Conservation (phyloP, 805 yeast genomes). For the Candida alai region DNA sequence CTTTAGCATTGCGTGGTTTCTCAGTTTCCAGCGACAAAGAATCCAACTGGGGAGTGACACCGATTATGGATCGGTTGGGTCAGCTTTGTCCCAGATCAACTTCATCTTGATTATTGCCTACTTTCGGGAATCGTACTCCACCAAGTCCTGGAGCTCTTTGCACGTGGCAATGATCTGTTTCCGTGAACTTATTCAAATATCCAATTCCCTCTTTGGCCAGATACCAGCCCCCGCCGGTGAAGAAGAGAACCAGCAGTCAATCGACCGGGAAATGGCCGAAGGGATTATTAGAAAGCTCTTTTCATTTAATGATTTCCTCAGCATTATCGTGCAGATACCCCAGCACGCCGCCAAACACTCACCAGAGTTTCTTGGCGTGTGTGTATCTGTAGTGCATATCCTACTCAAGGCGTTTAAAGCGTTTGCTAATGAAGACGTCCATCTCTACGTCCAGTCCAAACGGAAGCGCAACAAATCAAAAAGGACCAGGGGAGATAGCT, state of each 20-base stretch:
- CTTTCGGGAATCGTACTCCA: constrained; percentile 40
- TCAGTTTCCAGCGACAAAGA: constrained; percentile 54
- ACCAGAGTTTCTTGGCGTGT: constrained; percentile 53
- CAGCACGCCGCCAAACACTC: constrained; percentile 62
- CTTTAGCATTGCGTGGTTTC: constrained; percentile 68
- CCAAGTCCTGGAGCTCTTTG: constrained; percentile 53
- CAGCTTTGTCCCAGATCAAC: constrained; percentile 57
- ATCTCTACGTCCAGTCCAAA: constrained; percentile 45
- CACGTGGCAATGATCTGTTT: constrained; percentile 70
- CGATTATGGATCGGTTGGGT: constrained; percentile 46
- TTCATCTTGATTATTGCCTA: constrained; percentile 49
- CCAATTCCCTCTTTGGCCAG: constrained; percentile 39
- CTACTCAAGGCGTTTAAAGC: constrained; percentile 65
- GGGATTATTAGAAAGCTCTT: constrained; percentile 68
- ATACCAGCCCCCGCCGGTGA: constrained; percentile 35
- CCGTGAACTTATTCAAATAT: constrained; percentile 53
- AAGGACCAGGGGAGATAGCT: constrained; percentile 19
- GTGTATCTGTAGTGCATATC: constrained; percentile 62
- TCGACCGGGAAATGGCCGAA: constrained; percentile 44
- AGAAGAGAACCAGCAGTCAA: constrained; percentile 39
- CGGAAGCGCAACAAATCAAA: constrained; percentile 30
- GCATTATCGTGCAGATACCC: constrained; percentile 55
- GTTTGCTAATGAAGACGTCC: constrained; percentile 54
- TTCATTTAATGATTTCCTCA: constrained; percentile 57
- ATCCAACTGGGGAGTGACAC: constrained; percentile 6